Percentiles rank a stretch among this genome's conserved stretches.
phyloP scores from a whole-genome alignment of 2,329 filamentous ascomycete species.

The Aspergillus udagawae region DNA sequence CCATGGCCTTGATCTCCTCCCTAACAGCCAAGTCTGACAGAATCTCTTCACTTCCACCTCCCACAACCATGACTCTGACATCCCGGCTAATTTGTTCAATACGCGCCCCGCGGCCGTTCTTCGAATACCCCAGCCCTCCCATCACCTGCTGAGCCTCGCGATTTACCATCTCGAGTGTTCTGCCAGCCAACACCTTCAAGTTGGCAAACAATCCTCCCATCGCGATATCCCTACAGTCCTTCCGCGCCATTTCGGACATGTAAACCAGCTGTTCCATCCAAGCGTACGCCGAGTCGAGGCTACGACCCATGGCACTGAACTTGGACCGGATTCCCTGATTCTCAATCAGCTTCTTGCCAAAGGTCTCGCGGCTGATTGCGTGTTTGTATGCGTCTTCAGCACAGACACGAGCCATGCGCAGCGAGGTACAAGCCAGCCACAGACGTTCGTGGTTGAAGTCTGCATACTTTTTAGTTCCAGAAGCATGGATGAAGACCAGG shows the following conservation, averaged over 20 bases:
- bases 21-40: conserved; percentile 50
- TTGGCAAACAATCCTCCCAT: conserved; percentile 22
- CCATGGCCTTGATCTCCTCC: conserved; percentile 38
- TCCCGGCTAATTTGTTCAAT: conserved; percentile 54
- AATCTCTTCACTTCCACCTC: conserved; percentile 55
- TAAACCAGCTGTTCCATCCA: conserved; percentile 58
- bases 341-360: conserved; percentile 53
- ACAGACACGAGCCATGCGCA: conserved; percentile 56
- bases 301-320: conserved; percentile 50
- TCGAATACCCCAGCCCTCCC: conserved; percentile 52
- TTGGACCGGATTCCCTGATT: conserved; percentile 57
- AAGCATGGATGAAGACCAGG: no score
- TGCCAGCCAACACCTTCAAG: conserved; percentile 48
- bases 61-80: conserved; percentile 51
- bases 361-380: conserved; percentile 52
- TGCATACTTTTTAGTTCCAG: conserved; percentile 43
- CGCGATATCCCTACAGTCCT: conserved; percentile 9
- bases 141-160: conserved; percentile 54
- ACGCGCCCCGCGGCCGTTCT: conserved; percentile 43
- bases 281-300: conserved; percentile 55
- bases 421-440: conserved; percentile 53
- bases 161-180: conserved; percentile 48
- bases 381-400: conserved; percentile 51
- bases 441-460: conserved; percentile 60
- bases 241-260: conserved; percentile 29